phyloP scores from a whole-genome alignment of 345 rosid genomes.

The Populus alba region DNA sequence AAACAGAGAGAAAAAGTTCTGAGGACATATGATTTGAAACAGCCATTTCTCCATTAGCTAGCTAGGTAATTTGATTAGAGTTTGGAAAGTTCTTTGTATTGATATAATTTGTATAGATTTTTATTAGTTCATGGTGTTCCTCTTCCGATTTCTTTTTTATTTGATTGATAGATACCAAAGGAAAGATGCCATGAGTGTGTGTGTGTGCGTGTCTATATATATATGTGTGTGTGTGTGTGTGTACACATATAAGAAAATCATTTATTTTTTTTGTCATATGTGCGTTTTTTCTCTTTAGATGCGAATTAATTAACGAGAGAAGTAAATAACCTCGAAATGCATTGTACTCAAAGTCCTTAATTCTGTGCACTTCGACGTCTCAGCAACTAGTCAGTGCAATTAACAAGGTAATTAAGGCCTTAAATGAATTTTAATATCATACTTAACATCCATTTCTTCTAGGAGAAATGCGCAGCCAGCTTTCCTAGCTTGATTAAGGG shows the following conservation, averaged over 20 bases:
- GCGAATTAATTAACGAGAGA: background rate
- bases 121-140: conserved; percentile 22
- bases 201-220: background rate
- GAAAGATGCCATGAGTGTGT: conserved; percentile 21
- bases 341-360: background rate
- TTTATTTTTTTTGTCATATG: background rate
- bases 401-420: background rate
- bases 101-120: conserved; percentile 28
- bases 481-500: background rate
- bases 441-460: background rate
- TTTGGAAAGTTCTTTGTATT: conserved; percentile 18
- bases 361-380: background rate
- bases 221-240: fast-evolving
- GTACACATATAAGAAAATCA: too few species aligned
- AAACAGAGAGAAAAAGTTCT: too few species aligned
- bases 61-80: conserved; percentile 14
- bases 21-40: background rate
- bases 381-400: background rate
- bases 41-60: conserved; percentile 13
- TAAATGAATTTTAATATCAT: background rate
- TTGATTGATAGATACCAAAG: conserved; percentile 14
- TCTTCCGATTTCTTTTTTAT: conserved; percentile 19
- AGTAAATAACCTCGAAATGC: background rate
- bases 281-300: background rate
- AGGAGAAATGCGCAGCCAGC: background rate